A percentile compares a stretch with the other conserved stretches of the same genome.
These are phyloP conservation scores for Rhodotorula babjevae DNA, from an alignment of 768 basidiomycete genomes.

Conservation along the genomic window DNA sequence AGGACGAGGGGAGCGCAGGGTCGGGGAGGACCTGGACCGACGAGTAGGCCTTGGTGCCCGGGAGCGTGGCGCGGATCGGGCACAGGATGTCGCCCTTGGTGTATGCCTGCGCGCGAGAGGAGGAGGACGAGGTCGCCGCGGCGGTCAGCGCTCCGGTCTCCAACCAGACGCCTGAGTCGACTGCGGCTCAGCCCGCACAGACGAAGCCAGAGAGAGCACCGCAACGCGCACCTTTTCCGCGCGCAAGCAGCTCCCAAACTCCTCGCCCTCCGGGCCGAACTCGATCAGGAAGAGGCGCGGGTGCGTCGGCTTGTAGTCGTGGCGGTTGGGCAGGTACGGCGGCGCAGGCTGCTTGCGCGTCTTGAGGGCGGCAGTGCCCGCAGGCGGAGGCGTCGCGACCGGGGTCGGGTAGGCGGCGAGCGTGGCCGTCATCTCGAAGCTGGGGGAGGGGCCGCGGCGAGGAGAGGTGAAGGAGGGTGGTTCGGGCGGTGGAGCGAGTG, in stretches of 20 bases:
- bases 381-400: slow-evolving; percentile 4
- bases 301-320: slow-evolving; percentile 34
- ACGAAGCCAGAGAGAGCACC: no score
- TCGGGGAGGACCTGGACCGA: slow-evolving; percentile 36
- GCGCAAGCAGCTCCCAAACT: slow-evolving; percentile 36
- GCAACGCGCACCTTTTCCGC: slow-evolving; percentile 19
- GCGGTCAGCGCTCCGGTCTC: background rate
- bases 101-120: slow-evolving; percentile 16
- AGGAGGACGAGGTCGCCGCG: background rate
- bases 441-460: no score
- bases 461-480: no score
- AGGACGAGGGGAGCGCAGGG: slow-evolving; percentile 24
- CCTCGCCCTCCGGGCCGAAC: slow-evolving; percentile 29
- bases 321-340: slow-evolving; percentile 28
- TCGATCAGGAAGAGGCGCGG: slow-evolving; percentile 20
- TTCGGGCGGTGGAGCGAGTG: no score
- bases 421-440: background rate
- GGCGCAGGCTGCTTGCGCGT: slow-evolving; percentile 8
- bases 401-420: slow-evolving; percentile 3
- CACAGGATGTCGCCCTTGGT: slow-evolving; percentile 20
- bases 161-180: no score
- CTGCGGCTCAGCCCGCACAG: no score
- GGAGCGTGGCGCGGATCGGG: slow-evolving; percentile 33
- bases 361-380: background rate
- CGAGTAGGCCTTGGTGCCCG: slow-evolving; percentile 34